Percentiles rank a stretch among this genome's conserved stretches.
These are phyloP conservation scores for Fusarium tuaranense DNA, from an alignment of 2,329 filamentous ascomycete species.

Conservation along the genomic window DNA sequence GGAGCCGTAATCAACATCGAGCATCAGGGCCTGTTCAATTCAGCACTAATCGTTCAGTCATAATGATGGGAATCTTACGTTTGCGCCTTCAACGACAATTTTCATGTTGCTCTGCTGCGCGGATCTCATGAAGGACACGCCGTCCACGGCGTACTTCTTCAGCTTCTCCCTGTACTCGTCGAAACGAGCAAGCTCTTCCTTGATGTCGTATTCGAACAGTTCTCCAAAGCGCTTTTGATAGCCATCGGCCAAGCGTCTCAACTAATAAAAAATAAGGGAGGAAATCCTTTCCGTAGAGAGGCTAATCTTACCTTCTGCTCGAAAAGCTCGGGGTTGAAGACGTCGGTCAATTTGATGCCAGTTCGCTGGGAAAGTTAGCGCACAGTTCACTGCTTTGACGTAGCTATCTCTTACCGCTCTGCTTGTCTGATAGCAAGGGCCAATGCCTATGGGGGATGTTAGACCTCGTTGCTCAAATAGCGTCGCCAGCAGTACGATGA, in stretches of 20 bases:
- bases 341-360: constrained; percentile 74
- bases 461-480: constrained; percentile 37
- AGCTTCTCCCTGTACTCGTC: neutral
- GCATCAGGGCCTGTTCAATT: neutral
- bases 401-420: constrained; percentile 40
- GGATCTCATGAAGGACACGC: neutral
- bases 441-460: constrained; percentile 52
- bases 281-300: no score
- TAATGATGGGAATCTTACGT: neutral
- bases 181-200: neutral
- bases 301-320: constrained; percentile 61
- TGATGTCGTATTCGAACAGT: constrained; percentile 46
- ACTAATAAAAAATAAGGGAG: no score
- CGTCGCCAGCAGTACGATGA: constrained; percentile 24
- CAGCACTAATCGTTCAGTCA: neutral
- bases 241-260: constrained; percentile 67
- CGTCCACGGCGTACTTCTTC: neutral
- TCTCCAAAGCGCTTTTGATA: constrained; percentile 74
- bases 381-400: constrained; percentile 33
- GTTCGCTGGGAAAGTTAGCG: constrained; percentile 59
- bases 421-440: constrained; percentile 49
- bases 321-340: constrained; percentile 76
- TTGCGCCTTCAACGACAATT: neutral
- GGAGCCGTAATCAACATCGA: neutral
- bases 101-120: neutral